These are phyloP conservation scores for Microbotryum violaceum DNA, from an alignment of 1,284 basidiomycete genomes.

Conservation along the genomic window DNA sequence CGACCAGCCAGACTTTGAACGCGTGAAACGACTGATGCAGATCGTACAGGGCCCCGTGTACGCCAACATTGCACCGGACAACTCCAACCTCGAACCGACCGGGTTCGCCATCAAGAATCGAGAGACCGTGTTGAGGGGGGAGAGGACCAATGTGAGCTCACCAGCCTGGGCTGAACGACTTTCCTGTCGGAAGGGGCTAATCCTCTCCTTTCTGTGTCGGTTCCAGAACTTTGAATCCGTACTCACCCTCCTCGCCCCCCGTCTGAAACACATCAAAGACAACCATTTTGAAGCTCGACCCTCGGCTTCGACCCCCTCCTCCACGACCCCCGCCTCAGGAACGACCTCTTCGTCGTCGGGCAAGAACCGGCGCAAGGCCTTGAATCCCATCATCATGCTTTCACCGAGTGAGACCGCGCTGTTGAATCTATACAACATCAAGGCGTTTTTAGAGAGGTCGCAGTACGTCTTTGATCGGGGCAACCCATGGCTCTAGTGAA, in stretches of 20 bases:
- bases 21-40: conserved; percentile 57
- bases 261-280: conserved; percentile 65
- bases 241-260: conserved; percentile 55
- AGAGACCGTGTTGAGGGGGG: conserved; percentile 65
- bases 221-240: conserved; percentile 64
- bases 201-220: not conserved
- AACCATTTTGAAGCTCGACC: conserved; percentile 34
- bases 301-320: not conserved
- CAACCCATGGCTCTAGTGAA: not conserved
- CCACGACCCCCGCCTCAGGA: not conserved
- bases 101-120: conserved; percentile 55
- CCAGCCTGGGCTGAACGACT: not conserved
- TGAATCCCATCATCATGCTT: conserved; percentile 85
- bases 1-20: conserved; percentile 66
- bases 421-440: conserved; percentile 96
- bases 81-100: conserved; percentile 49
- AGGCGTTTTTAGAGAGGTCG: conserved; percentile 82
- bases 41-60: conserved; percentile 48
- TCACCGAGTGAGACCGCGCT: conserved; percentile 90
- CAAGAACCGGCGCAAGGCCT: conserved; percentile 15
- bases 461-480: conserved; percentile 44
- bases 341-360: not conserved
- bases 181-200: not conserved
- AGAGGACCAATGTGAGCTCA: conserved; percentile 63
- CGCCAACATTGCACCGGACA: conserved; percentile 46